Base-by-base conservation (phyloP, 805 yeast genomes). In the Candida maesae region DNA sequence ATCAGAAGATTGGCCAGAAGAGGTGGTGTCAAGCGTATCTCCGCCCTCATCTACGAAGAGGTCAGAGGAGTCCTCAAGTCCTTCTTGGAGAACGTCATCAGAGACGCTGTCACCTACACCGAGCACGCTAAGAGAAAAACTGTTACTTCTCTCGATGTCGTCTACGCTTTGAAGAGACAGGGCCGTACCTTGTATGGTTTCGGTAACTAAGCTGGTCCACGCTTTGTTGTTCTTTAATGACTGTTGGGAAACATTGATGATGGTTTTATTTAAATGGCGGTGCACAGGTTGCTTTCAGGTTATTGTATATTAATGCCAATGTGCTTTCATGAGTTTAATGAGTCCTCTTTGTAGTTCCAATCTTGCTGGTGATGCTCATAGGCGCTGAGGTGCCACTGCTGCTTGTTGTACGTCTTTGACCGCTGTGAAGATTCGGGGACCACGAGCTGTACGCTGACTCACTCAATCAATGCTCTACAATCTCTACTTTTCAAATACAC, bases 111-210 rank as follows among this genome's bases (percentile, higher is more conserved):
- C 64, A 89, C 97, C 63, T 91, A 91, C 80, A 93, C 99, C 58
- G 98, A 93, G 77, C 98, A 91, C 84, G 99, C 98, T 64, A 93
- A 93, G 93, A 89, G 99, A 84, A 91, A 91, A 89, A 93, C 99
- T 55, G 98, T 91, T 63, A 91, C 99, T 59, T 90, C 99, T 50
- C 81, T 91, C 66, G 99, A 91, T 69, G 98, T 91, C 60, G 98
- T 91, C 64, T 91, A 91, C 73, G 98, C 98, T 64, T 85, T 91
- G 76, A 91, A 91, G 93, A 89, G 98, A 84, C 97, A 93, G 80
- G 99, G 99, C 68, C 86, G 98, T 78, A 93, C 98, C 76, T 83
- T 93, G 71, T 91, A 91, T 71, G 98, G 98, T 90, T 93, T 91
- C 85, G 98, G 98, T 79, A 96, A 96, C 83, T 91, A 83, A 79